Conservation (phyloP, 1,139 yeast genomes). For the Magnusiomyces tetraspermus region DNA sequence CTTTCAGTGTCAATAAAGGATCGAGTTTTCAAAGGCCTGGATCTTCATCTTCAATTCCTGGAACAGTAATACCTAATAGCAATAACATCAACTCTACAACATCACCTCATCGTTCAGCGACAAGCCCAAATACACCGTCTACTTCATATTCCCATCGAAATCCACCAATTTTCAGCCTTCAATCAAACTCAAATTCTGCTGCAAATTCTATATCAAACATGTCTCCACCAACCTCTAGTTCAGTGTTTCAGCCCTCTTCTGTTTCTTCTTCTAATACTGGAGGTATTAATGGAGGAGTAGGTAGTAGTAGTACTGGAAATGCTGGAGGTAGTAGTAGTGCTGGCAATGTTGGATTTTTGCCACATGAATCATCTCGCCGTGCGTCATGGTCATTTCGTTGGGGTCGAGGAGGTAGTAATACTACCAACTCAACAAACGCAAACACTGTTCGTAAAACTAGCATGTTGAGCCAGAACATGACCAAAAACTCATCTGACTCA, state of each 20-base stretch:
- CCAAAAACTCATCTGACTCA: not conserved
- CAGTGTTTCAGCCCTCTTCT: not conserved
- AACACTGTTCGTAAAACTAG: not conserved
- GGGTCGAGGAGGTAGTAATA: not conserved
- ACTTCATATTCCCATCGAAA: too few relatives aligned
- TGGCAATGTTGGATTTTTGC: not conserved
- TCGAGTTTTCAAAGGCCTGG: not conserved
- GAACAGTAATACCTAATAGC: too few relatives aligned
- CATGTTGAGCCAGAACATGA: not conserved
- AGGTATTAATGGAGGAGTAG: too few relatives aligned
- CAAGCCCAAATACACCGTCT: too few relatives aligned
- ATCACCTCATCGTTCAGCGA: too few relatives aligned
- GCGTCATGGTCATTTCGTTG: slow-evolving; percentile 3
- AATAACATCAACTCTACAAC: too few relatives aligned
- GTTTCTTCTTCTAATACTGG: too few relatives aligned
- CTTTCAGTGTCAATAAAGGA: not conserved
- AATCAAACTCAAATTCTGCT: not conserved
- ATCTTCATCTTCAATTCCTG: not conserved
- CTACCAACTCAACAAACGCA: not conserved
- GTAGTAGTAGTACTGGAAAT: not conserved
- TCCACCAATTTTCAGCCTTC: not conserved
- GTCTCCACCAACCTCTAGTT: not conserved
- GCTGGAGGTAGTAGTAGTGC: not conserved
- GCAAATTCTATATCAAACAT: not conserved
- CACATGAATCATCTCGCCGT: not conserved